A percentile compares a stretch with the other conserved stretches of the same genome.
Conservation (phyloP, 352 stramenopile species). For the Globisporangium alternatum region DNA sequence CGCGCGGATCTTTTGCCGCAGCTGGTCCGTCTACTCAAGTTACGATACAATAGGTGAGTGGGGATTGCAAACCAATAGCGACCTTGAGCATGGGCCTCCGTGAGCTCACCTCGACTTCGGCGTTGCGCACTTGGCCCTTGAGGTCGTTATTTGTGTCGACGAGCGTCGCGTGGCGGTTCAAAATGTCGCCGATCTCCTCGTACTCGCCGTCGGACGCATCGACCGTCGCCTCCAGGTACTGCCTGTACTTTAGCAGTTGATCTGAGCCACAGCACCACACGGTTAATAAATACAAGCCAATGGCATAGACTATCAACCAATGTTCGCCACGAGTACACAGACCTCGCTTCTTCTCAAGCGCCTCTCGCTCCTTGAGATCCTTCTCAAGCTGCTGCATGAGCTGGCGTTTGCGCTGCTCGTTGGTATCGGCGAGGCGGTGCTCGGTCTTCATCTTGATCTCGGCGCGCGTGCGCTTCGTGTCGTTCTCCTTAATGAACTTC, state of each 20-base stretch:
- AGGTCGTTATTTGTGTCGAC: constrained; percentile 88
- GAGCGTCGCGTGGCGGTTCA: constrained; percentile 84
- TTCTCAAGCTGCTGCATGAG: constrained; percentile 70
- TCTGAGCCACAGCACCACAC: constrained; percentile 18
- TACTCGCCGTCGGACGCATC: constrained; percentile 82
- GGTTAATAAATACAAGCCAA: not conserved
- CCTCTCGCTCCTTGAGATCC: constrained; percentile 57
- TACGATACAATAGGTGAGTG: not conserved
- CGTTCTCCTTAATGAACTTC: constrained; percentile 94
- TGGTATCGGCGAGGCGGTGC: constrained; percentile 63
- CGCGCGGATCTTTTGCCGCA: constrained; percentile 69
- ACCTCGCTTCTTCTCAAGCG: constrained; percentile 71
- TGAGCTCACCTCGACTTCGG: constrained; percentile 50
- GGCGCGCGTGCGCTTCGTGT: constrained; percentile 84
- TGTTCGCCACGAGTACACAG: not conserved
- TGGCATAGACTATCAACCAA: not conserved
- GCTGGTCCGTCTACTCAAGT: constrained; percentile 49
- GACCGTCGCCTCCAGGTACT: constrained; percentile 82
- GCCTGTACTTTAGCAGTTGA: constrained; percentile 79
- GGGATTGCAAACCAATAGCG: not conserved
- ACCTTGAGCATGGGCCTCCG: not conserved
- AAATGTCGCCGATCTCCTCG: constrained; percentile 81
- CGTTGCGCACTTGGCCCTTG: constrained; percentile 58
- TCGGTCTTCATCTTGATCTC: constrained; percentile 90
- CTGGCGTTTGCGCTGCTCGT: constrained; percentile 79